These are phyloP conservation scores for Exophiala sp. DNA, from an alignment of 2,329 filamentous ascomycete genomes.

Conservation along the genomic window DNA sequence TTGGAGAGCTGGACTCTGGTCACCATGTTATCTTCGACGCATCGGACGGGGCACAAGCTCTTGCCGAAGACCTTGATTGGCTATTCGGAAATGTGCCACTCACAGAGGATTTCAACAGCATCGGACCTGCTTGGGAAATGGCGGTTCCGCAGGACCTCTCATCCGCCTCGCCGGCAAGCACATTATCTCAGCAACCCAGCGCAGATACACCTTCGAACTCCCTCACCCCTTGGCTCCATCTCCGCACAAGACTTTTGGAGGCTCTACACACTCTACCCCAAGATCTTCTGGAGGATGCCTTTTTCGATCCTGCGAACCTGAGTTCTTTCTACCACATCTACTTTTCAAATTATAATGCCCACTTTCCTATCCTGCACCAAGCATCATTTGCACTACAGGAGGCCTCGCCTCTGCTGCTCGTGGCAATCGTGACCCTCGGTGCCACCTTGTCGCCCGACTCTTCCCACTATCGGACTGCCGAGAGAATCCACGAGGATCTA, in stretches of 20 bases:
- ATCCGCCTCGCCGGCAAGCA: slow-evolving; percentile 18
- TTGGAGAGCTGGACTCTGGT: background rate
- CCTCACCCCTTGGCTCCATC: slow-evolving; percentile 20
- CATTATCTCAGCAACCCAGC: slow-evolving; percentile 13
- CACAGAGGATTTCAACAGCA: slow-evolving; percentile 14
- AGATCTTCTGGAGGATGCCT: slow-evolving; percentile 24
- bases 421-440: slow-evolving; percentile 30
- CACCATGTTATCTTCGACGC: slow-evolving; percentile 26
- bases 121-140: slow-evolving; percentile 7
- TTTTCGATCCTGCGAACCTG: slow-evolving; percentile 29
- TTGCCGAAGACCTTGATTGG: slow-evolving; percentile 29
- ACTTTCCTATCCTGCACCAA: slow-evolving; percentile 31
- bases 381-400: slow-evolving; percentile 25
- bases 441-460: slow-evolving; percentile 27
- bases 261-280: slow-evolving; percentile 24
- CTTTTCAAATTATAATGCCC: slow-evolving; percentile 31
- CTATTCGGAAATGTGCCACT: slow-evolving; percentile 27
- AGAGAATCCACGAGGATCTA: slow-evolving; percentile 29
- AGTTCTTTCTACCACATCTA: slow-evolving; percentile 28
- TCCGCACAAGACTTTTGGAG: slow-evolving; percentile 22
- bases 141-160: slow-evolving; percentile 16
- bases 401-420: slow-evolving; percentile 27
- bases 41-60: slow-evolving; percentile 24
- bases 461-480: slow-evolving; percentile 23
- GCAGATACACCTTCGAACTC: background rate